Evolutionary conservation across 148 eudicot species (phyloP).

Genomic region (Chenopodium quinoa): DNA sequence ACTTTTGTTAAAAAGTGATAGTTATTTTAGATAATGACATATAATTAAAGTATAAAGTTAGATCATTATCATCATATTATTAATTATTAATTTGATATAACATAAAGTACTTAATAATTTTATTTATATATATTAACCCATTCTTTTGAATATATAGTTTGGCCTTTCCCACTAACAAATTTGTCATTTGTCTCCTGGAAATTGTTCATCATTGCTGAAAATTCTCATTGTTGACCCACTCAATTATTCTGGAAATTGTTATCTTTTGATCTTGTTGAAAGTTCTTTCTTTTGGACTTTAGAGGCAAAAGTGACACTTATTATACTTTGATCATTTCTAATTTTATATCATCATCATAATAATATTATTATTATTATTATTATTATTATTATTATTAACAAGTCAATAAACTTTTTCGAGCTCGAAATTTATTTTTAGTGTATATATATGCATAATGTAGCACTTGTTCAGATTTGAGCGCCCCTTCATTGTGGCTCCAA

Average conservation of each 20-base stretch:
- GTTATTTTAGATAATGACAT: slow-evolving; percentile 3
- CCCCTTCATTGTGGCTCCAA: slow-evolving; percentile 32
- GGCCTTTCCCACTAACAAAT: slow-evolving; percentile 25
- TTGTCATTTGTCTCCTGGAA: slow-evolving; percentile 8
- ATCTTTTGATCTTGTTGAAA: slow-evolving; percentile 9
- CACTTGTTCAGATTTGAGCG: slow-evolving; percentile 27
- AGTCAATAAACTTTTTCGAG: slow-evolving; percentile 25
- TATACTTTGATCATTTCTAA: slow-evolving; percentile 25
- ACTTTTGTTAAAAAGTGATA: not conserved
- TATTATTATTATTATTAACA: not conserved
- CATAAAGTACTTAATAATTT: slow-evolving; percentile 2
- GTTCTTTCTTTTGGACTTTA: slow-evolving; percentile 26
- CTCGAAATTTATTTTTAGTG: not conserved
- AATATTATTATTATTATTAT: no score
- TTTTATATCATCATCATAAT: not conserved
- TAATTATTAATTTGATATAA: not conserved
- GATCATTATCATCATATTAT: slow-evolving; percentile 7
- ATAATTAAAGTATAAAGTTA: not conserved
- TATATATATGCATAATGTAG: slow-evolving; percentile 24
- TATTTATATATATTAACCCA: not conserved
- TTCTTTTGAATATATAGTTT: slow-evolving; percentile 5
- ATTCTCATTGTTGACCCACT: slow-evolving; percentile 32
- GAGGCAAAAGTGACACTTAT: slow-evolving; percentile 17
- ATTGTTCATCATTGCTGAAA: slow-evolving; percentile 23
- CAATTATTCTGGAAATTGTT: slow-evolving; percentile 5